Conservation (phyloP, 169 alveolate species). For the Plasmodium cynomolgi region DNA sequence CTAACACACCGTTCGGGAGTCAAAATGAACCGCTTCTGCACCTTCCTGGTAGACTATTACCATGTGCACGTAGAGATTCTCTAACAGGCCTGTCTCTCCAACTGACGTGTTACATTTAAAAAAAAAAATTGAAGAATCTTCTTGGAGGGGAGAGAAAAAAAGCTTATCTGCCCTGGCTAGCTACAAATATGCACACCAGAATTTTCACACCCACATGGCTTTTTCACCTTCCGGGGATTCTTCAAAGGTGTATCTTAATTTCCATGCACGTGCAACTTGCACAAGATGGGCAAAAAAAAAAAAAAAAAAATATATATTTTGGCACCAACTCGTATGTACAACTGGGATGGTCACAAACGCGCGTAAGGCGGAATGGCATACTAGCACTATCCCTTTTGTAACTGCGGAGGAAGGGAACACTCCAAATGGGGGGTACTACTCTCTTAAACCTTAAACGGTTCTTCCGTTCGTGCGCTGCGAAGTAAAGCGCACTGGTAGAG, state of each 20-base stretch:
- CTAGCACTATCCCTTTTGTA: background rate
- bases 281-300: background rate
- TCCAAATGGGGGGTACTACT: background rate
- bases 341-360: background rate
- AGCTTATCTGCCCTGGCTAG: background rate
- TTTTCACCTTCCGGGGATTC: background rate
- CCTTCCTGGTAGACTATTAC: background rate
- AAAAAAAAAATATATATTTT: background rate
- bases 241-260: background rate
- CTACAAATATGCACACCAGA: background rate
- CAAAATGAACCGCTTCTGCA: background rate
- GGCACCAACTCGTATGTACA: background rate
- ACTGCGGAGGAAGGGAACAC: background rate
- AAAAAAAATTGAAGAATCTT: background rate
- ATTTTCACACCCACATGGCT: background rate
- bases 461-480: background rate
- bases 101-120: background rate
- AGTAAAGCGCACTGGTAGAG: too few species aligned
- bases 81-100: background rate
- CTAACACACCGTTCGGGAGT: background rate
- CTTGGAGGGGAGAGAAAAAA: background rate
- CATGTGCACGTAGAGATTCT: background rate
- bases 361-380: background rate
- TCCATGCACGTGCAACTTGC: background rate
- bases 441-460: background rate